Conservation (phyloP, 1,284 basidiomycete species). For the Exobasidium cylindrosporum region DNA sequence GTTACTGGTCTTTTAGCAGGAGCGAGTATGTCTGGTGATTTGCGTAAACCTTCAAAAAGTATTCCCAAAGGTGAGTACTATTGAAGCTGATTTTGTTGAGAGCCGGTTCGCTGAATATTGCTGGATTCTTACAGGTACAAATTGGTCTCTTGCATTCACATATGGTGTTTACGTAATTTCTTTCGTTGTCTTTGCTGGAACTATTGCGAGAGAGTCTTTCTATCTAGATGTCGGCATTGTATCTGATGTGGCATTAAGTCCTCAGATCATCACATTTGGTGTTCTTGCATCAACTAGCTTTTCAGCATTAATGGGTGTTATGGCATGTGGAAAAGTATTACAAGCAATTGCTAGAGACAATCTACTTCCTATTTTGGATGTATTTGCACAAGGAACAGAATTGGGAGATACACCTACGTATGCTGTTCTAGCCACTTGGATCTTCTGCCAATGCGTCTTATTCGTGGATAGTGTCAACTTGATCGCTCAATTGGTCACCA, state of each 20-base stretch:
- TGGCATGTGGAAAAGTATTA: constrained; percentile 53
- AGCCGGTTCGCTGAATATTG: too few species aligned
- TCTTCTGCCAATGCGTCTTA: constrained; percentile 47
- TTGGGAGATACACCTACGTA: constrained; percentile 47
- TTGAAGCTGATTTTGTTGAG: too few species aligned
- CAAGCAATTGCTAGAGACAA: constrained; percentile 54
- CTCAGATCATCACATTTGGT: constrained; percentile 49
- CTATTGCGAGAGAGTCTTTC: constrained; percentile 47
- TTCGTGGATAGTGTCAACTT: constrained; percentile 53
- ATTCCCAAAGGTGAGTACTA: constrained; percentile 40
- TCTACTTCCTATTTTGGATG: constrained; percentile 43
- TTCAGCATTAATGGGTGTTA: constrained; percentile 53
- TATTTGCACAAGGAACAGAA: constrained; percentile 52
- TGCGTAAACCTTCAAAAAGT: constrained; percentile 54
- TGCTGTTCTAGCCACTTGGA: constrained; percentile 47
- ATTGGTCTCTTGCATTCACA: constrained; percentile 51
- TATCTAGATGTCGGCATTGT: constrained; percentile 51
- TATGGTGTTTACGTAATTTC: constrained; percentile 44
- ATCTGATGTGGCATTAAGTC: constrained; percentile 47
- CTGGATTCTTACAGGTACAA: constrained; percentile 36
- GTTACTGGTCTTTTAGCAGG: constrained; percentile 53
- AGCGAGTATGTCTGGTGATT: constrained; percentile 53
- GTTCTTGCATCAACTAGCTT: constrained; percentile 51
- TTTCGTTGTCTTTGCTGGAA: constrained; percentile 51
- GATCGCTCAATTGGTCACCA: constrained; percentile 54